These are phyloP conservation scores for Dentipellis fragilis DNA, from an alignment of 768 basidiomycete genomes.

Conservation along the genomic window DNA sequence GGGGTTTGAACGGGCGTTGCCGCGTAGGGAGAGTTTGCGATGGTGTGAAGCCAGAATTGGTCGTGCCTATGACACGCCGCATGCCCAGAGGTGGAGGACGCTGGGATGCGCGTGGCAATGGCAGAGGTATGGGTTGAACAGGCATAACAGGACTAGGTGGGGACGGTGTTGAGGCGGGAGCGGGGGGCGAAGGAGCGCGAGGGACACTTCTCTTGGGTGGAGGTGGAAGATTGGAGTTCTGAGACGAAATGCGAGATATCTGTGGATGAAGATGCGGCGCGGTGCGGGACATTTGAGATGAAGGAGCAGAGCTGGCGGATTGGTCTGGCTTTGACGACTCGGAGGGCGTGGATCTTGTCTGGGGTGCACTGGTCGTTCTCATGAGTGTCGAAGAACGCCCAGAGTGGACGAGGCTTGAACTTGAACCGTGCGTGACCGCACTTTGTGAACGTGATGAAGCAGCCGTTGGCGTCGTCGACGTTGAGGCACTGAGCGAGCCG, in stretches of 20 bases:
- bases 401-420: background rate
- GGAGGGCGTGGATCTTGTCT: background rate
- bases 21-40: background rate
- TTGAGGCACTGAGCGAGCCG: background rate
- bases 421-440: background rate
- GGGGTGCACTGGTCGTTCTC: background rate
- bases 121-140: no score
- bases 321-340: background rate
- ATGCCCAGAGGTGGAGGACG: background rate
- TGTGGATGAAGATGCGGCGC: background rate
- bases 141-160: no score
- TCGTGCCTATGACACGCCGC: background rate
- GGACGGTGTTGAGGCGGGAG: no score
- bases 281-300: background rate
- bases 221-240: background rate
- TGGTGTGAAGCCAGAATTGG: background rate
- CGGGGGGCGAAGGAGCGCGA: no score
- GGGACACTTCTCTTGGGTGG: no score
- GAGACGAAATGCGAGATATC: background rate
- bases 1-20: background rate
- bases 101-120: background rate
- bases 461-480: background rate
- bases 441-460: background rate
- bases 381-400: no score
- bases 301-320: background rate